These are phyloP conservation scores for Crithidia thermophila DNA, from an alignment of 208 protist genomes.

Conservation along the genomic window DNA sequence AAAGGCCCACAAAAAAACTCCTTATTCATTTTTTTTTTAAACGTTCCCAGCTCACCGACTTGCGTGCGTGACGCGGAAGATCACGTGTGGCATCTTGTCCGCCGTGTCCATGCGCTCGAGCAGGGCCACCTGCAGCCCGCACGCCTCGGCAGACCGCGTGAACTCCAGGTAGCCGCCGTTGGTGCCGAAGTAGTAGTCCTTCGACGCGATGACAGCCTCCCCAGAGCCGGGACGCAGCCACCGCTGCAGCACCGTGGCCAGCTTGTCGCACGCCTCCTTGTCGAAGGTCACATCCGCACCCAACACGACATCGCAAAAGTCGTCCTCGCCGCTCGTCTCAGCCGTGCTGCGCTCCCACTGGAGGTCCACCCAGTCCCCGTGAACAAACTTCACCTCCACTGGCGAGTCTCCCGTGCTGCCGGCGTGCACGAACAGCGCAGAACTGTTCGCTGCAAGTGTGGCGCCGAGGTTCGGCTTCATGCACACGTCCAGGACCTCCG, in stretches of 20 bases:
- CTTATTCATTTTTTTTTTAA: slow-evolving; percentile 9
- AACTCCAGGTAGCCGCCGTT: slow-evolving; percentile 79
- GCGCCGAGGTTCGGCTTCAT: slow-evolving; percentile 79
- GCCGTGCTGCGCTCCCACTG: slow-evolving; percentile 24
- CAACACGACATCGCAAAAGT: slow-evolving; percentile 57
- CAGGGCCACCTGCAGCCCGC: slow-evolving; percentile 44
- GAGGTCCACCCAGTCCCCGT: slow-evolving; percentile 78
- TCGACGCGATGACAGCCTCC: slow-evolving; percentile 78
- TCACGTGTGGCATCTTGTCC: slow-evolving; percentile 70
- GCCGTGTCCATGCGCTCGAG: slow-evolving; percentile 46
- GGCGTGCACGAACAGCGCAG: neutral
- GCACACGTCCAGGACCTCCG: slow-evolving; percentile 75
- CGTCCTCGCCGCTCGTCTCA: neutral
- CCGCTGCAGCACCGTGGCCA: slow-evolving; percentile 60
- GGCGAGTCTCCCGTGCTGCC: neutral
- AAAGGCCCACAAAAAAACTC: neutral
- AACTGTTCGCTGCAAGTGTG: slow-evolving; percentile 33
- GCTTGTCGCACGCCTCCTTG: slow-evolving; percentile 72
- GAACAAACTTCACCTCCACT: slow-evolving; percentile 56
- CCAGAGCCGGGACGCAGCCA: slow-evolving; percentile 51
- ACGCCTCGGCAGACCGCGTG: slow-evolving; percentile 23
- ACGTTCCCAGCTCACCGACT: neutral
- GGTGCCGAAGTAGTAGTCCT: slow-evolving; percentile 92
- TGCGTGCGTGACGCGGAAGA: slow-evolving; percentile 48
- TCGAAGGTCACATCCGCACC: slow-evolving; percentile 91